Base-by-base conservation (phyloP, 768 basidiomycete genomes). In the Pholiota microspora region DNA sequence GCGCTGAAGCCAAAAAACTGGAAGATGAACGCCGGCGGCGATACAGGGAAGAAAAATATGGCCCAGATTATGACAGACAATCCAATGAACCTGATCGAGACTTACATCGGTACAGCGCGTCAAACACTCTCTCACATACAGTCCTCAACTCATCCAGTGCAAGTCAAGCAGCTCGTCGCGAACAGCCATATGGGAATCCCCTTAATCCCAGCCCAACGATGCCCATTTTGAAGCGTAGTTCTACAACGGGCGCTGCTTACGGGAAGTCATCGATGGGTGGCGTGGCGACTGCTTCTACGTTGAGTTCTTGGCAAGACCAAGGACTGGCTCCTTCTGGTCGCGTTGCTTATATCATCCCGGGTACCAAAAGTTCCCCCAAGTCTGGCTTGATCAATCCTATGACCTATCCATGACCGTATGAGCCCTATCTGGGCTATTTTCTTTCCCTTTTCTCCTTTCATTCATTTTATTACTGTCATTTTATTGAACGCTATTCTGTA, bases 1-100 rank as follows among this genome's bases (percentile, higher is more conserved):
- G 81, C 53, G 74, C 74, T 34, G 79, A 74, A 46, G 83, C 82
- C 4, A 74, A 77, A 70, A 80, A 76, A 13, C 62, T 81, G 23
- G 82, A 83, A 62, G 78, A 72, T 53, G 74, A 76, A 51, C 63
- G 64, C 59, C 56, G 63, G 24, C 56, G 59, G 47, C 57, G 56
- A 27, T 49, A 56, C 18, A 38, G 51, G 29, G 63, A 67, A 59
- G 73, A 66, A 34, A 69, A 66, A 53, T 62, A 67, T 18, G 51
- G 51, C 4, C 13, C 61, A 36, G 71, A 73, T 13, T 35, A 58
- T 36, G 56, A 61, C 21, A 59, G 48, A 31, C 50, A 48, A 35
- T 27, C 42, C 27, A 28, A 23, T 23, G 62, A 62, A 4, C 27
- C 21, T 12, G 60, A 64, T 48, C 58, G 60, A 16, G 60, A 63